These are phyloP conservation scores for Apiospora marii DNA, from an alignment of 2,329 filamentous ascomycete genomes.

Conservation along the genomic window DNA sequence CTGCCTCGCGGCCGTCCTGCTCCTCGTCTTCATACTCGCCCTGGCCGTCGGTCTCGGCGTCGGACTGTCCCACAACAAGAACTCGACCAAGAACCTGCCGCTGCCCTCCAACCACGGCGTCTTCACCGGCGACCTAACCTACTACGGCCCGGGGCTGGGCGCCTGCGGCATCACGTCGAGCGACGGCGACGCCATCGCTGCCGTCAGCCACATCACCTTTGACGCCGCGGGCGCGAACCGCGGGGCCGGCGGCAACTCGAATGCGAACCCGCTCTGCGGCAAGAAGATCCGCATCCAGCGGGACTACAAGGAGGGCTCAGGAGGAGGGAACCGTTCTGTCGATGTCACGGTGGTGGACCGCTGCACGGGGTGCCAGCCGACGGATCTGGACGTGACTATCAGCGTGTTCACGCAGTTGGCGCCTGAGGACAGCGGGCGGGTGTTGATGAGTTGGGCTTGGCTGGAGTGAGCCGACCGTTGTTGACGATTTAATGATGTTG, in stretches of 20 bases:
- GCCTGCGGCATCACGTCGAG: conserved; percentile 70
- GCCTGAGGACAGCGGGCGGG: conserved; percentile 50
- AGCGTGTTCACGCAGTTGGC: conserved; percentile 56
- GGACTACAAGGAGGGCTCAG: conserved; percentile 48
- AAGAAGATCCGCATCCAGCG: conserved; percentile 68
- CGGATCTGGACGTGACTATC: conserved; percentile 58
- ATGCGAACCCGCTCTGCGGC: conserved; percentile 73
- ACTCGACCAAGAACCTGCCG: conserved; percentile 30
- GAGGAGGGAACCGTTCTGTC: conserved; percentile 48
- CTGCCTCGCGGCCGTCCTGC: conserved; percentile 31
- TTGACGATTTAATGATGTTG: background rate
- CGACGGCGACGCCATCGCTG: conserved; percentile 66
- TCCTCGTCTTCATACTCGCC: conserved; percentile 34
- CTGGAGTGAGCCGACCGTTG: conserved; percentile 28
- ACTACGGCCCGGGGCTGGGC: conserved; percentile 71
- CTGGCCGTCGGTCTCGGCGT: conserved; percentile 39
- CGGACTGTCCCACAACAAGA: conserved; percentile 32
- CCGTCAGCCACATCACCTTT: conserved; percentile 72
- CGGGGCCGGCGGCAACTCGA: conserved; percentile 55
- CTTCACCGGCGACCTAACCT: conserved; percentile 73
- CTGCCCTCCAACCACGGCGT: conserved; percentile 32
- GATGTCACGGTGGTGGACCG: conserved; percentile 74
- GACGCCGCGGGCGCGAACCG: conserved; percentile 59
- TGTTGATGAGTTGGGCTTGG: conserved; percentile 47
- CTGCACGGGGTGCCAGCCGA: conserved; percentile 58